phyloP scores from a whole-genome alignment of 2,329 filamentous ascomycete genomes.

The Penicillium sp. region DNA sequence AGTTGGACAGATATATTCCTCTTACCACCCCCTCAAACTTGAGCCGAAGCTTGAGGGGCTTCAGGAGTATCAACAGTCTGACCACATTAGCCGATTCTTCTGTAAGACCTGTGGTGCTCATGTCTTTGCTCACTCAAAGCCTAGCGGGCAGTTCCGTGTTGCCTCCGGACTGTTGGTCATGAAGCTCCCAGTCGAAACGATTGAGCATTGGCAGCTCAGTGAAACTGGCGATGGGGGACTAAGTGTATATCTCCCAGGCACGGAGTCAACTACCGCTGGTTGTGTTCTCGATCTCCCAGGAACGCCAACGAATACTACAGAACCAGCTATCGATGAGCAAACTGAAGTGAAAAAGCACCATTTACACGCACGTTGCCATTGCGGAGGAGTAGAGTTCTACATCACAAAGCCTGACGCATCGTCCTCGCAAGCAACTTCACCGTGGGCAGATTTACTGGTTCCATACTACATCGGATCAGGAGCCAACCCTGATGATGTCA shows the following conservation, averaged over 20 bases:
- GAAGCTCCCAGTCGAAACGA: slow-evolving; percentile 16
- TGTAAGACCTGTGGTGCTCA: slow-evolving; percentile 55
- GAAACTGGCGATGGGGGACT: slow-evolving; percentile 35
- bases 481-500: slow-evolving; percentile 51
- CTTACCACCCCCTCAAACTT: slow-evolving; percentile 45
- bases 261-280: slow-evolving; percentile 9
- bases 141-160: slow-evolving; percentile 31
- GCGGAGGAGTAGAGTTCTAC: slow-evolving; percentile 56
- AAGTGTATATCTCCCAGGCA: slow-evolving; percentile 27
- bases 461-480: slow-evolving; percentile 46
- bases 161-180: slow-evolving; percentile 35
- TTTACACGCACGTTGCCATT: slow-evolving; percentile 55
- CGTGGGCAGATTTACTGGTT: slow-evolving; percentile 56
- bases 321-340: slow-evolving; percentile 3
- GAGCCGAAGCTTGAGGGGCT: slow-evolving; percentile 38
- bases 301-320: background rate
- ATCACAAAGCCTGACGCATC: slow-evolving; percentile 56
- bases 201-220: slow-evolving; percentile 30
- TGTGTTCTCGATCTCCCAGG: slow-evolving; percentile 23
- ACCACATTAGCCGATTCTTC: slow-evolving; percentile 48
- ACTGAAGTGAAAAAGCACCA: slow-evolving; percentile 6
- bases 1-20: slow-evolving; percentile 50
- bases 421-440: slow-evolving; percentile 49
- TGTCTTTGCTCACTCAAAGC: slow-evolving; percentile 33
- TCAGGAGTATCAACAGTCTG: slow-evolving; percentile 47